Conservation (phyloP, 2,329 filamentous ascomycete species). For the Graphilbum fragrans region DNA sequence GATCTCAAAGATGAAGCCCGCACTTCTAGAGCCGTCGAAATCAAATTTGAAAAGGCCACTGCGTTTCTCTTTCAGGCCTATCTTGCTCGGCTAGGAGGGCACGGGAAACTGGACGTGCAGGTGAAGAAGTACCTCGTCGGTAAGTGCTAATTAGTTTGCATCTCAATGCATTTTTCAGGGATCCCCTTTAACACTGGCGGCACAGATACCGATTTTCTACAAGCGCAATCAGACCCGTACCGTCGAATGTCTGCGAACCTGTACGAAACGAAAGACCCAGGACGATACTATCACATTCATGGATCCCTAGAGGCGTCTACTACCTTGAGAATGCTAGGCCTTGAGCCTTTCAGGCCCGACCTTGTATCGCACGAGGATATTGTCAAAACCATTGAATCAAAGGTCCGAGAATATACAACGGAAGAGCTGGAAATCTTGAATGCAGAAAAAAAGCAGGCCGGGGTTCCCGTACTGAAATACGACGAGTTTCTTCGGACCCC, state of each 20-base stretch:
- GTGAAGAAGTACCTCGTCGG: constrained; percentile 24
- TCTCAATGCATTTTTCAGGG: background rate
- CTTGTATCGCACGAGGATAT: constrained; percentile 25
- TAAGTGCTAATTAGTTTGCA: constrained; percentile 4
- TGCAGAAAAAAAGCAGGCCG: constrained; percentile 26
- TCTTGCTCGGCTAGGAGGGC: constrained; percentile 39
- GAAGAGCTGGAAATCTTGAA: constrained; percentile 30
- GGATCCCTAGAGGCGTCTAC: constrained; percentile 31
- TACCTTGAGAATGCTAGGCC: constrained; percentile 31
- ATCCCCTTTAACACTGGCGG: constrained; percentile 14
- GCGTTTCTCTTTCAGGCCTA: constrained; percentile 48
- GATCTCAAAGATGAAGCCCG: constrained; percentile 42
- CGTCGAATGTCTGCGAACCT: constrained; percentile 11
- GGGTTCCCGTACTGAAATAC: constrained; percentile 30
- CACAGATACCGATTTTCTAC: constrained; percentile 48
- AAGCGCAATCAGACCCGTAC: constrained; percentile 60
- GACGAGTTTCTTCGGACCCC: constrained; percentile 28
- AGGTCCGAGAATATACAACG: constrained; percentile 18
- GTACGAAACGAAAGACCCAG: constrained; percentile 8
- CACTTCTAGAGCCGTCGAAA: constrained; percentile 10
- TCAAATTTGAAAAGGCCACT: constrained; percentile 39
- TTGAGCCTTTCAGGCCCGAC: constrained; percentile 25
- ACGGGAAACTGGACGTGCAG: constrained; percentile 32
- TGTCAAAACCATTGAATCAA: constrained; percentile 43
- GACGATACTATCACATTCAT: constrained; percentile 44